Evolutionary conservation across 139 green algal genomes (phyloP).

Genomic region (Chlamydomonas eustigma): DNA sequence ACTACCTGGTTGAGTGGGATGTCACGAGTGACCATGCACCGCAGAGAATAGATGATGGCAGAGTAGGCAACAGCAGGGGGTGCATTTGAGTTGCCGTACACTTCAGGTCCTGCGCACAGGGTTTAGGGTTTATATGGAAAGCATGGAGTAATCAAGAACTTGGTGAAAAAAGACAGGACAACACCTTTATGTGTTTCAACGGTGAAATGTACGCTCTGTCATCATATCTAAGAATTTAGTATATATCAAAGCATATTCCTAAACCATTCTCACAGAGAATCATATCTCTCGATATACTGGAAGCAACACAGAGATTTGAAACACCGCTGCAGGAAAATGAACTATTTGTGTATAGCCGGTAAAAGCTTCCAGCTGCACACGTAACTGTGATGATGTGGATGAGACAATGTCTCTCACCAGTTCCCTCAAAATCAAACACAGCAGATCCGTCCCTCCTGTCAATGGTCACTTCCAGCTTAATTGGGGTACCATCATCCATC

Average conservation of each 20-base stretch:
- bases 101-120: constrained; percentile 74
- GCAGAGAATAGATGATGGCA: constrained; percentile 92
- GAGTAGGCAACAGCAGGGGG: constrained; percentile 85
- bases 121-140: not conserved
- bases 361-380: too few relatives aligned
- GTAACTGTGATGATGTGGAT: too few relatives aligned
- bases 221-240: too few relatives aligned
- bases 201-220: too few relatives aligned
- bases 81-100: constrained; percentile 94
- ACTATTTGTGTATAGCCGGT: too few relatives aligned
- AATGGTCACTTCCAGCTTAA: constrained; percentile 82
- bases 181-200: too few relatives aligned
- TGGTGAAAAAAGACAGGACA: too few relatives aligned
- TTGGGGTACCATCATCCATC: constrained; percentile 93
- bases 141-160: not conserved
- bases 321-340: too few relatives aligned
- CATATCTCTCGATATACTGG: too few relatives aligned
- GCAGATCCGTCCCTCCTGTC: constrained; percentile 64
- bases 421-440: constrained; percentile 91
- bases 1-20: constrained; percentile 88
- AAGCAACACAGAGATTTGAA: too few relatives aligned
- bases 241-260: too few relatives aligned
- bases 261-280: too few relatives aligned
- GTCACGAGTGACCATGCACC: constrained; percentile 83
- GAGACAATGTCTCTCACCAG: constrained; percentile 41